These are phyloP conservation scores for Melaleuca quinquenervia DNA, from an alignment of 345 rosid species.

Conservation along the genomic window DNA sequence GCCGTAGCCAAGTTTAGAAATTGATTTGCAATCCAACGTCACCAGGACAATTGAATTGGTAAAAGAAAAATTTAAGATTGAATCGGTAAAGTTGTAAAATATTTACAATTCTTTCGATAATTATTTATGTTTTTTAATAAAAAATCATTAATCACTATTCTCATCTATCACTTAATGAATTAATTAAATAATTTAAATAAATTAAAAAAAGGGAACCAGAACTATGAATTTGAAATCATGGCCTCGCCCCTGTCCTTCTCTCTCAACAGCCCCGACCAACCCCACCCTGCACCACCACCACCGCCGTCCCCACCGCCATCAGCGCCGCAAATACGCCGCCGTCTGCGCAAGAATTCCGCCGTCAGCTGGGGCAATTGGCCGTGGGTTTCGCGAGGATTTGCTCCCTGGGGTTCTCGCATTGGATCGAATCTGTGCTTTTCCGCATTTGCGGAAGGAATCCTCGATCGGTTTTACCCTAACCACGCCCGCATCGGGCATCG, in stretches of 20 bases:
- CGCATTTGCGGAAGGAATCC: background rate
- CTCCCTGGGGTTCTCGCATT: background rate
- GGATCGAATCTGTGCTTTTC: background rate
- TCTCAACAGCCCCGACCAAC: constrained; percentile 1
- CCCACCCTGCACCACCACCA: background rate
- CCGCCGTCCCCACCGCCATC: background rate
- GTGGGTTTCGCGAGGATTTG: background rate
- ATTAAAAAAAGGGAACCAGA: background rate
- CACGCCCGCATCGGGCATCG: background rate
- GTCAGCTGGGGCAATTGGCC: background rate
- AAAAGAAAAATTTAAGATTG: no score
- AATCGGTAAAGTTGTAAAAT: no score
- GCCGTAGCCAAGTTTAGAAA: no score
- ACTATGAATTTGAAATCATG: constrained; percentile 4
- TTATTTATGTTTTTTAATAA: background rate
- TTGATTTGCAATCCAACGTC: no score
- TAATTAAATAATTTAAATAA: background rate
- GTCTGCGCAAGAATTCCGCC: background rate
- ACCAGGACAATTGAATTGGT: no score
- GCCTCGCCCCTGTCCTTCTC: background rate
- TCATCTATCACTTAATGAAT: background rate
- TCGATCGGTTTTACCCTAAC: background rate
- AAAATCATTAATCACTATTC: background rate
- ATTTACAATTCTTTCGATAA: no score
- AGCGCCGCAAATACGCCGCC: constrained; percentile 1